A percentile compares a stretch with the other conserved stretches of the same genome.
These are phyloP conservation scores for Cairneyella variabilis DNA, from an alignment of 495 filamentous ascomycete genomes.

Conservation along the genomic window DNA sequence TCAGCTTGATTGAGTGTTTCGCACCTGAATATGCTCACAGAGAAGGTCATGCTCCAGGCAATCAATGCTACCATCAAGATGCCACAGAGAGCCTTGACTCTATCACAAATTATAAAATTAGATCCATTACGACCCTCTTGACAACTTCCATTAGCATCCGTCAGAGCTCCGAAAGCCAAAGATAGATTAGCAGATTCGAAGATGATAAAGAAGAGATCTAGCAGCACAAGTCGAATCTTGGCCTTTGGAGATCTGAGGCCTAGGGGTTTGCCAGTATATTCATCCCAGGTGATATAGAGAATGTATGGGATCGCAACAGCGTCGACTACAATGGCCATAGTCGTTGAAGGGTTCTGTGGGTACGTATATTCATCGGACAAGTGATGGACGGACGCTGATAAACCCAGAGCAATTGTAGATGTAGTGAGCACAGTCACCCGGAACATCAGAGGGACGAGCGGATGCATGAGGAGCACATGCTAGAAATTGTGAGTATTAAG, in stretches of 20 bases:
- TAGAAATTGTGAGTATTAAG: slow-evolving; percentile 12
- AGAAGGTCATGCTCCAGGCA: slow-evolving; percentile 87
- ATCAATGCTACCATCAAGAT: slow-evolving; percentile 80
- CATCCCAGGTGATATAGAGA: slow-evolving; percentile 91
- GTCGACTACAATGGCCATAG: slow-evolving; percentile 90
- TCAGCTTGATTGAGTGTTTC: too few species aligned
- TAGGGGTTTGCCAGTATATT: slow-evolving; percentile 90
- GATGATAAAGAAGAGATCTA: slow-evolving; percentile 94
- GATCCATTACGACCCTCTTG: slow-evolving; percentile 37
- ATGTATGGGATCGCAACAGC: slow-evolving; percentile 85
- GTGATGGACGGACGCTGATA: slow-evolving; percentile 72
- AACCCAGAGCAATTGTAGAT: slow-evolving; percentile 73
- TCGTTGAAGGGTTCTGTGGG: slow-evolving; percentile 58
- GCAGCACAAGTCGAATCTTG: slow-evolving; percentile 81
- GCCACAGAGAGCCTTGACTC: slow-evolving; percentile 73
- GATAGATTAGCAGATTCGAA: slow-evolving; percentile 91
- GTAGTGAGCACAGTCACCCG: slow-evolving; percentile 80
- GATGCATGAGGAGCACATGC: slow-evolving; percentile 64
- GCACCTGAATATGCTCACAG: slow-evolving; percentile 80
- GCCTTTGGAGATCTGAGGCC: slow-evolving; percentile 77
- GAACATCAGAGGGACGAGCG: slow-evolving; percentile 80
- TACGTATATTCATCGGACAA: slow-evolving; percentile 40
- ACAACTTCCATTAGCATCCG: slow-evolving; percentile 65
- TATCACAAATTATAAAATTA: slow-evolving; percentile 51
- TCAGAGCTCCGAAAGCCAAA: slow-evolving; percentile 80